phyloP scores from a whole-genome alignment of 805 yeast species.

The Hanseniaspora lachancei region DNA sequence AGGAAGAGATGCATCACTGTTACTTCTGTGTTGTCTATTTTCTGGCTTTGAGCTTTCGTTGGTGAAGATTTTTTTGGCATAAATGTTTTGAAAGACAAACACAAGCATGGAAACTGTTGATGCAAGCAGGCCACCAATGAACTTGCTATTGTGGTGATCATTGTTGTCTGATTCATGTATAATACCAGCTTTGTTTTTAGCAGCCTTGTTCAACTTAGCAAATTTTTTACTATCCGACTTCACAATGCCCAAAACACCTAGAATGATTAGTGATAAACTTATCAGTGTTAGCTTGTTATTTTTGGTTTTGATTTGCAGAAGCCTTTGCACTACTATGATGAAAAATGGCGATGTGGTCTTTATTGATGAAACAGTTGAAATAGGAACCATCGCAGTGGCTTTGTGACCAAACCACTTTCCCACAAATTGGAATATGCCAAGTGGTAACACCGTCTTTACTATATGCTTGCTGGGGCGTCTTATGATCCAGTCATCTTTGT shows the following conservation, averaged over 20 bases:
- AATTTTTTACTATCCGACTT: slow-evolving; percentile 15
- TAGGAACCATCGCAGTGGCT: slow-evolving; percentile 53
- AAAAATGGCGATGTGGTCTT: slow-evolving; percentile 54
- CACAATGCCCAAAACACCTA: slow-evolving; percentile 24
- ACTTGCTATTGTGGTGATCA: slow-evolving; percentile 7
- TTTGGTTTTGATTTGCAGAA: slow-evolving; percentile 1
- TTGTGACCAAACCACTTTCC: slow-evolving; percentile 51
- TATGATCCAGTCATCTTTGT: slow-evolving; percentile 16
- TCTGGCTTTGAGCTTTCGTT: slow-evolving; percentile 19
- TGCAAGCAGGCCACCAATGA: slow-evolving; percentile 44
- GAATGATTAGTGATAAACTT: slow-evolving; percentile 20
- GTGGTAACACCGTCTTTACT: slow-evolving; percentile 41
- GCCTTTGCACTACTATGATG: slow-evolving; percentile 39
- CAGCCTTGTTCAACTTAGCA: slow-evolving; percentile 16
- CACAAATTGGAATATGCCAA: slow-evolving; percentile 52
- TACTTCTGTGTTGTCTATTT: not conserved
- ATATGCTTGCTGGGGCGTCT: slow-evolving; percentile 30
- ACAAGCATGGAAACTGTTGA: slow-evolving; percentile 58
- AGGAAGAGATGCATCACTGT: not conserved
- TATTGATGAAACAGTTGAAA: slow-evolving; percentile 60
- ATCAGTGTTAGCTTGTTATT: slow-evolving; percentile 17
- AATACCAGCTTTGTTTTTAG: not conserved
- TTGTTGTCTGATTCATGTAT: not conserved
- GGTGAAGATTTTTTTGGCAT: slow-evolving; percentile 70
- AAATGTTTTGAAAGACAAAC: slow-evolving; percentile 76